Base-by-base conservation (phyloP, 495 filamentous ascomycete genomes). In the Penicillium desertorum region DNA sequence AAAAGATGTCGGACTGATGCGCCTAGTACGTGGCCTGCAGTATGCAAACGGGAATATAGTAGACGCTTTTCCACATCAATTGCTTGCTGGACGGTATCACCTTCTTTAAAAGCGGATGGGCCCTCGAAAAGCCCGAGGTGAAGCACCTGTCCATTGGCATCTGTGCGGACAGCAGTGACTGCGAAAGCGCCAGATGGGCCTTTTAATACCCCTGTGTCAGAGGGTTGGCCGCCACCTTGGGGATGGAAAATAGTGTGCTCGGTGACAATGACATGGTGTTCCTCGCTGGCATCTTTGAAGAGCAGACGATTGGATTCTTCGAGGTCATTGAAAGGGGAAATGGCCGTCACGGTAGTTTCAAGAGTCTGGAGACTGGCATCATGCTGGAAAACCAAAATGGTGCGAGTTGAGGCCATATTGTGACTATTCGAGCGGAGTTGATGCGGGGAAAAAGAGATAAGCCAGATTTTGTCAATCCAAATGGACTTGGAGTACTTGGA, bases 181-280 rank as follows among this genome's bases (percentile, higher is more conserved):
- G 68, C 57, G 62, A 84, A 85, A 39, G 46, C 65, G 5, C 60
- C 34, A 1, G 57, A 58, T 23, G 64, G 9, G 34, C 58, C 54
- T 44, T 57, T 74, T 54, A 88, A 84, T n/a, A 54, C 56, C 36
- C 85, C 85, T 34, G 70, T 73, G 51, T 88, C 85, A 8, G 77
- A 81, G 29, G 85, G 85, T 62, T 88, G 85, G 34, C 85, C 85
- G 41, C 85, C 85, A 5, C 85, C 85, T 67, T 88, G 84, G 3
- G 82, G 78, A 49, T 87, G 81, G 67, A 88, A 88, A 58, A 87
- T 85, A n/a, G 85, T 88, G 25, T 77, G 37, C 16, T 77, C 71
- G 6, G 83, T 86, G n/a, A 81, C 69, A 39, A 88, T 60, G 34
- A 78, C 75, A 65, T 79, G 69, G 59, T 80, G 71, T 4, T 75